phyloP scores from a whole-genome alignment of 2,329 filamentous ascomycete species.

The Dothideomycetes sp. region DNA sequence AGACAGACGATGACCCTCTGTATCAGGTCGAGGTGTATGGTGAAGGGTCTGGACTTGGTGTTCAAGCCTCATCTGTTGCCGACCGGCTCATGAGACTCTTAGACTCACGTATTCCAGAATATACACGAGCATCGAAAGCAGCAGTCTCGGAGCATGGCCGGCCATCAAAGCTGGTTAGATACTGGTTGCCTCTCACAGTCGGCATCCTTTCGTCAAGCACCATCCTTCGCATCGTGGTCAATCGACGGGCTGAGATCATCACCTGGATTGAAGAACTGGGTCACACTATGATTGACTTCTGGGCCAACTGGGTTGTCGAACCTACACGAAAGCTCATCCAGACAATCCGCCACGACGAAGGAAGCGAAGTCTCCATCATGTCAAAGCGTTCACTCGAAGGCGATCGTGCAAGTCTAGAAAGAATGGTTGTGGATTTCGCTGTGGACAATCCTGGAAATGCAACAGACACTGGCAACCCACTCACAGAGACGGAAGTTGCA shows the following conservation, averaged over 20 bases:
- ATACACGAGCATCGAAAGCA: slow-evolving; percentile 45
- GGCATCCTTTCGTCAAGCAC: slow-evolving; percentile 77
- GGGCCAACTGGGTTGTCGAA: slow-evolving; percentile 91
- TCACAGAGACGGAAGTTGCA: slow-evolving; percentile 59
- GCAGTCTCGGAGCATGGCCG: slow-evolving; percentile 58
- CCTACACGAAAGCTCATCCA: slow-evolving; percentile 72
- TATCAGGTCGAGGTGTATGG: slow-evolving; percentile 30
- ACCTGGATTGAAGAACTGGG: slow-evolving; percentile 74
- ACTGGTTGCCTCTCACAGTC: slow-evolving; percentile 70
- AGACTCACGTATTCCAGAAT: slow-evolving; percentile 54
- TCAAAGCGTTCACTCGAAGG: slow-evolving; percentile 84
- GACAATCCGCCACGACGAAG: slow-evolving; percentile 86
- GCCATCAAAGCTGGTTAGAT: slow-evolving; percentile 64
- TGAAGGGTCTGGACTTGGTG: slow-evolving; percentile 9
- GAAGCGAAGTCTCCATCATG: slow-evolving; percentile 93
- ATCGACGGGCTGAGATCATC: slow-evolving; percentile 63
- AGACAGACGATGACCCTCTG: slow-evolving; percentile 41
- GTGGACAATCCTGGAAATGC: slow-evolving; percentile 61
- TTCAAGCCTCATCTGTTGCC: slow-evolving; percentile 46
- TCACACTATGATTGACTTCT: slow-evolving; percentile 74
- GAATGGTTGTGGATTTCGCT: slow-evolving; percentile 97
- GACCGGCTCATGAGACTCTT: slow-evolving; percentile 60
- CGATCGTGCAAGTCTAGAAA: slow-evolving; percentile 82
- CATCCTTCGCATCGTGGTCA: slow-evolving; percentile 66
- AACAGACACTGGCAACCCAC: slow-evolving; percentile 29